Conservation (phyloP, 805 yeast species). For the Kuraishia capsulata region DNA sequence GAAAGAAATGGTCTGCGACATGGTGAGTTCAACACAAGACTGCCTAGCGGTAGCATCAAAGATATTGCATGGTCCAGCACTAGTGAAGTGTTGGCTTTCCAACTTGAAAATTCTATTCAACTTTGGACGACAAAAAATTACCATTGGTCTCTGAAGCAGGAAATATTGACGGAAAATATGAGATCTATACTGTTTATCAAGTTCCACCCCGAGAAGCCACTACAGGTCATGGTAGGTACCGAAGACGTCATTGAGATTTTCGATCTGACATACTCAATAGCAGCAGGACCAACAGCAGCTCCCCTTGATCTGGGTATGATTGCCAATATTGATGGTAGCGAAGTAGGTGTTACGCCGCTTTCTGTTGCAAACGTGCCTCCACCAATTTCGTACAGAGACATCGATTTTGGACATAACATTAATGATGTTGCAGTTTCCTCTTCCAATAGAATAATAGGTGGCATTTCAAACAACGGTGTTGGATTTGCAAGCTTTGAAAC, state of each 20-base stretch:
- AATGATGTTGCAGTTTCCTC: constrained; percentile 56
- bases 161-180: constrained; percentile 29
- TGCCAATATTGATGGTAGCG: constrained; percentile 70
- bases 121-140: constrained; percentile 89
- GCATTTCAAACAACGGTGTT: constrained; percentile 38
- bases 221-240: constrained; percentile 62
- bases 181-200: constrained; percentile 34
- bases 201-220: constrained; percentile 90
- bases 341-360: constrained; percentile 71
- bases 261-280: constrained; percentile 55
- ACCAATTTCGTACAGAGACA: constrained; percentile 70
- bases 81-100: constrained; percentile 71
- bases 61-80: constrained; percentile 72
- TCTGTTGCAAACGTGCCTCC: constrained; percentile 89
- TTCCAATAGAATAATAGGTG: constrained; percentile 50
- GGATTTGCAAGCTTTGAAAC: constrained; percentile 38
- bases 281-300: constrained; percentile 57
- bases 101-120: constrained; percentile 54
- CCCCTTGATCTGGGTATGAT: constrained; percentile 75
- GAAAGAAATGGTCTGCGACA: constrained; percentile 92
- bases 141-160: constrained; percentile 93
- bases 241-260: constrained; percentile 43
- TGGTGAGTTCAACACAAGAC: constrained; percentile 69
- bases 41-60: constrained; percentile 41
- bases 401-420: constrained; percentile 46